phyloP scores from a whole-genome alignment of 1,284 basidiomycete species.

The Kalmanozyma brasiliensis region DNA sequence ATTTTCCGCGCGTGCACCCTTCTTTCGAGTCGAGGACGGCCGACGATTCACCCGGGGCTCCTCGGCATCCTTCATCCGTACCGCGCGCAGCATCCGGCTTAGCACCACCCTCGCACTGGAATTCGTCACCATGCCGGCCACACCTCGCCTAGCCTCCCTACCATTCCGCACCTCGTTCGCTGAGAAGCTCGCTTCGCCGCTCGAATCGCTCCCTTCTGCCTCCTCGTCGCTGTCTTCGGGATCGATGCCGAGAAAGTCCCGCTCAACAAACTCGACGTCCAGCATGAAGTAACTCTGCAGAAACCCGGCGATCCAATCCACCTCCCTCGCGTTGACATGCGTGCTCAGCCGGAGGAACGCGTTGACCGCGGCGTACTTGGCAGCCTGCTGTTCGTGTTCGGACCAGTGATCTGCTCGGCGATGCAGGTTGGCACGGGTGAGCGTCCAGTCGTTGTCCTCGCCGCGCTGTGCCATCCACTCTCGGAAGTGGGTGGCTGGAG shows the following conservation, averaged over 20 bases:
- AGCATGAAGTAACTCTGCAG: slow-evolving; percentile 41
- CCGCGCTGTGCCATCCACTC: slow-evolving; percentile 8
- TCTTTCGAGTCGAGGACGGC: too few species aligned
- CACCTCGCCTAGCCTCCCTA: not conserved
- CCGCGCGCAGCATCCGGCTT: slow-evolving; percentile 28
- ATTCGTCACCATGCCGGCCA: slow-evolving; percentile 10
- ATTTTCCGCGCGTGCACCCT: not conserved
- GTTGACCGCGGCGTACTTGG: slow-evolving; percentile 47
- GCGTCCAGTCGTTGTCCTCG: slow-evolving; percentile 31
- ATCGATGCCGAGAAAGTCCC: slow-evolving; percentile 26
- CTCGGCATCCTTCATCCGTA: slow-evolving; percentile 18
- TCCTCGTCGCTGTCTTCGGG: not conserved
- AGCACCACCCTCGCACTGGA: slow-evolving; percentile 12
- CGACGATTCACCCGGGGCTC: slow-evolving; percentile 19
- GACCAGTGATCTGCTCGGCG: slow-evolving; percentile 30
- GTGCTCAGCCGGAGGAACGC: slow-evolving; percentile 35
- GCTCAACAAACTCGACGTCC: slow-evolving; percentile 34
- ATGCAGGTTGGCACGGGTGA: not conserved
- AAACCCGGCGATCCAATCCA: slow-evolving; percentile 40
- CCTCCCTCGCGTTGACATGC: slow-evolving; percentile 22
- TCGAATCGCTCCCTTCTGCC: slow-evolving; percentile 32
- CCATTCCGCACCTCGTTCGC: slow-evolving; percentile 3
- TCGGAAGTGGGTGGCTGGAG: not conserved
- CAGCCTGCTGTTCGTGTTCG: slow-evolving; percentile 36
- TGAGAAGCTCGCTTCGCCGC: slow-evolving; percentile 23